Evolutionary conservation across 2,329 filamentous ascomycete genomes (phyloP), one percentile per base, ranked within the genome.

Genomic region (Cladophialophora exuberans): DNA sequence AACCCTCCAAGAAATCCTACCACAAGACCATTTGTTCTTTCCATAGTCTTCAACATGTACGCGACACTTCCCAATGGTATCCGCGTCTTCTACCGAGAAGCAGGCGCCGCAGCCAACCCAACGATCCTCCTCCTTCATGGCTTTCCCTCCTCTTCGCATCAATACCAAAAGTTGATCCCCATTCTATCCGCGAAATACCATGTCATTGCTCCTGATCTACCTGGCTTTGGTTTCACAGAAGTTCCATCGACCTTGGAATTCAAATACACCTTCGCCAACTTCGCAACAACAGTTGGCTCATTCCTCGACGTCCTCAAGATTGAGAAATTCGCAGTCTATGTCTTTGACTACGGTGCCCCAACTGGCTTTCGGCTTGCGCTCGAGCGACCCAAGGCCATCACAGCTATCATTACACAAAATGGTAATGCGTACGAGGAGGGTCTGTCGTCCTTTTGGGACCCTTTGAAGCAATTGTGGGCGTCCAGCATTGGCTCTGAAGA

Each of bases 331-430:
- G 75, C 78, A 11, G 67, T 83, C 23, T 86, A 84, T 66, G 76
- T 85, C 58, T 85, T 86, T 65, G 83, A 86, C 71, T 85, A 85
- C 65, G 83, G 83, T 46, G 80, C 82, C 0, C 82, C 83, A 0
- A 73, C 75, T 0, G 82, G 76, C 1, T 69, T 84, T 20, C 76
- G 81, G 2, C 70, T 85, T 1, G 82, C 82, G 0, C 71, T 83
- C 2, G 60, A 75, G 38, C 70, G 77, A 2, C 78, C 79, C 0
- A 66, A 76, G 1, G 70, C 72, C 9, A 69, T 85, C 49, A 70
- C 72, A 31, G 79, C 80, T 11, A 80, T 85, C 58, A 73, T 85
- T 52, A 72, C 75, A 2, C 83, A 86, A 62, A 85, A 84, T 62
- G 83, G 82, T 35, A 86, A 85, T 60, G 82, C 82, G 11, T 86